Base-by-base conservation (phyloP, 2,329 filamentous ascomycete genomes). In the Cytospora piceicola region DNA sequence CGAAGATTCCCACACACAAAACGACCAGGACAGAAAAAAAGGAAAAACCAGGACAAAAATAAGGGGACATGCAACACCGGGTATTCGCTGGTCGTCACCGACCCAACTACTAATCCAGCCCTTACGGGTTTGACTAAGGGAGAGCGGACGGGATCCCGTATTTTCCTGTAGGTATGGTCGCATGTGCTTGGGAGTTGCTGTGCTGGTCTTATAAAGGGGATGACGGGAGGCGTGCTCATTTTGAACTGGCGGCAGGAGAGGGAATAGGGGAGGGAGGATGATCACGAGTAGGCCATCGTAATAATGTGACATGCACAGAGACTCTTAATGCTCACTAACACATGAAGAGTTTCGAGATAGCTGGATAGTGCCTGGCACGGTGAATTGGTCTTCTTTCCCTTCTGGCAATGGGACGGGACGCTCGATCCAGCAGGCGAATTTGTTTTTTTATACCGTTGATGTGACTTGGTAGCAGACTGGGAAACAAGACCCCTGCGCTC, bases 401-500 rank as follows among this genome's bases (percentile, higher is more conserved):
- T 8, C 32, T 34, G 30, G 30, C 9, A 9, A 32, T 32, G 32
- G 11, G 32, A 12, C 1, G 11, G 32, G 32, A 34, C 32, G 51
- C 20, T 34, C 32, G 51, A 46, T 42, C 15, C n/a, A 8, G 11
- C 42, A 46, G 34, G 61, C 2, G 63, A 61, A 3, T 66, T 70
- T 60, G 3, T 66, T 70, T 8, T 8, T 55, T 56, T 9, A 65
- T 53, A 2, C 75, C 74, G 11, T 20, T 11, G 17, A 20, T 20
- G 5, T 46, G 7, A 11, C 7, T n/a, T 46, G 42, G 42, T n/a
- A 46, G 42, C 20, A 42, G 39, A n/a, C 17, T 46, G 42, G n/a
- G 9, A 22, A 9, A 20, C 17, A 46, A 17, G 3, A 14, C n/a
- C 6, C 42, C 6, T 9, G 3, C 42, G 22, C n/a, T n/a, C 1